Base-by-base conservation (phyloP, 129 eudicot genomes). In the Chrysanthemum makinoi region DNA sequence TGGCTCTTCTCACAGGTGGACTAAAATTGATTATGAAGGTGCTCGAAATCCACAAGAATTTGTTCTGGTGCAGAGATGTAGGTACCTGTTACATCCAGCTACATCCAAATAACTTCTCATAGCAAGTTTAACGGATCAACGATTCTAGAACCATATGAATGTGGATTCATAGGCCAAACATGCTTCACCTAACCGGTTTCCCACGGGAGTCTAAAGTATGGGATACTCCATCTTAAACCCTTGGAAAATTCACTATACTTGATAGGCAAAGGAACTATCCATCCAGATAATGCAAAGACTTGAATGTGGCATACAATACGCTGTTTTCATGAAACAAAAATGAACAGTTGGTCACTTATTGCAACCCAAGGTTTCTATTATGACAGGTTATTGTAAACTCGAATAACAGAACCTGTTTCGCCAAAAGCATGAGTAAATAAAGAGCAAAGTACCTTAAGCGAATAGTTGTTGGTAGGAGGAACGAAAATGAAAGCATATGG, bases 1-100 rank as follows among this genome's bases (percentile, higher is more conserved):
- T 93, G 69, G 96, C 98, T 80, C 95, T 82, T 79, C n/a, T 95
- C 83, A 69, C 87, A n/a, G 95, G 96, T 79, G 95, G 96, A 80
- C 96, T 93, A 88, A 58, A 65, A 83, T 60, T 39, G 30, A 26
- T 26, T 26, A 2, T 26, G 30, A 26, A 26, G 30, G 30, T 26
- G 30, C 30, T 26, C 30, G 30, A 26, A 26, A 26, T 26, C n/a
- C 30, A 26, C 30, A 26, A 26, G 0, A 26, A 26, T 1, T 26
- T 26, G 30, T 26, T 1, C n/a, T 1, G 30, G 30, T 26, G 4
- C 30, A n/a, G n/a, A 20, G 20, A 20, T 1, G 1, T n/a, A n/a
- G n/a, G n/a, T n/a, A n/a, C n/a, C n/a, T n/a, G n/a, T 26, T 20
- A 20, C 20, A 20, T 20, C 20, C 20, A 20, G 20, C 20, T 20